Conservation (phyloP, 805 yeast genomes). For the Myxozyma sirexii region DNA sequence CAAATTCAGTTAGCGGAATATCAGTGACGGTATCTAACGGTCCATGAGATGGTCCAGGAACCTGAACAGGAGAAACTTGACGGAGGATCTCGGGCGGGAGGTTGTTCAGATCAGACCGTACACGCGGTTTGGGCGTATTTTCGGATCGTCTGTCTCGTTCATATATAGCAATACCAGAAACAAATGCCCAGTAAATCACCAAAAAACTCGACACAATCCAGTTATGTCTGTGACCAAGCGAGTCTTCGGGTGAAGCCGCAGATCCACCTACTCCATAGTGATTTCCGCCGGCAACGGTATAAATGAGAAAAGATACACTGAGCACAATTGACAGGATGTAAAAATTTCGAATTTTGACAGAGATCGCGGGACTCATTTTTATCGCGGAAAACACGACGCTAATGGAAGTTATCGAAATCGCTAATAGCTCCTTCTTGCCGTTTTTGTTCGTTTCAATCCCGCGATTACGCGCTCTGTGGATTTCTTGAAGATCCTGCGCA, state of each 20-base stretch:
- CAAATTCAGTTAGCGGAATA: too few species aligned
- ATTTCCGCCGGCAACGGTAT: constrained; percentile 2
- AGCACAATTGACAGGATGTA: not conserved
- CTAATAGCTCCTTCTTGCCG: constrained; percentile 5
- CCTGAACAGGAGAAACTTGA: not conserved
- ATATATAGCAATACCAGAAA: not conserved
- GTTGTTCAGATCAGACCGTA: not conserved
- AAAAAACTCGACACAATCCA: constrained; percentile 6
- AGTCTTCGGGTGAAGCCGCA: not conserved
- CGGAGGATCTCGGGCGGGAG: not conserved
- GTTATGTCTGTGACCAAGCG: not conserved
- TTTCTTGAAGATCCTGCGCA: constrained; percentile 2
- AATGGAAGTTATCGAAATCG: not conserved
- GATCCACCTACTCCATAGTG: not conserved
- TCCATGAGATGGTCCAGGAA: not conserved
- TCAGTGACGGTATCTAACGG: too few species aligned
- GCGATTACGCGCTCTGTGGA: not conserved
- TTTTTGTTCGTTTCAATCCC: not conserved
- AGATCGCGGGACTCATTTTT: constrained; percentile 1
- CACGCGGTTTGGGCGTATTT: not conserved
- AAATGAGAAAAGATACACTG: constrained; percentile 6
- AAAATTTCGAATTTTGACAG: not conserved
- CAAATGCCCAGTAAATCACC: constrained; percentile 1
- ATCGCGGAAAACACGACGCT: constrained; percentile 2
- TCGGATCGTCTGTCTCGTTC: not conserved